phyloP scores from a whole-genome alignment of 345 rosid genomes.

The Aethionema arabicum region DNA sequence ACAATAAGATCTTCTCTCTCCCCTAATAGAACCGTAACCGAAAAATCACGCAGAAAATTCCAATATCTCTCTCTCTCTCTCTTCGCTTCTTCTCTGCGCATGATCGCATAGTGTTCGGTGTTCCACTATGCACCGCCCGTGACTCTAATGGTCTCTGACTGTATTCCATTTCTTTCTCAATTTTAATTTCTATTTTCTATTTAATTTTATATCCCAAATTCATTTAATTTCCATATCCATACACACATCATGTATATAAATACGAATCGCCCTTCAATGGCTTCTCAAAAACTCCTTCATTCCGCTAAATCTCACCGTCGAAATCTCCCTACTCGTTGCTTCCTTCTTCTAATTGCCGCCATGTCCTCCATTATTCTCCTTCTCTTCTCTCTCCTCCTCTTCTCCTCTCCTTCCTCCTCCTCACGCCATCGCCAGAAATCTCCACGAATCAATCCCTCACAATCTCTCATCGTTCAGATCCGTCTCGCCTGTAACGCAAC shows the following conservation, averaged over 20 bases:
- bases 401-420: conserved; percentile 34
- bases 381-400: conserved; percentile 31
- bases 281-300: conserved; percentile 31
- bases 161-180: conserved; percentile 20
- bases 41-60: conserved; percentile 21
- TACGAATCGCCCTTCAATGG: conserved; percentile 23
- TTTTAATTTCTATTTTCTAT: not conserved
- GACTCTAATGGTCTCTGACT: conserved; percentile 39
- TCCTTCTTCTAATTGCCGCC: conserved; percentile 21
- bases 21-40: conserved; percentile 8
- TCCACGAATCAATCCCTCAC: conserved; percentile 11
- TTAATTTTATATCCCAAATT: not conserved
- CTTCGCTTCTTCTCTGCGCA: conserved; percentile 35
- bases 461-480: conserved; percentile 36
- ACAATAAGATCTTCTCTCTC: not conserved
- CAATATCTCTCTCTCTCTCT: conserved; percentile 21
- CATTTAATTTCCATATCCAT: conserved; percentile 6
- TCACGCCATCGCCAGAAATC: conserved; percentile 22
- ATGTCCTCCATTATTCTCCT: conserved; percentile 42
- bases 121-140: conserved; percentile 36
- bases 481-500: conserved; percentile 64
- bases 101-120: conserved; percentile 37
- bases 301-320: conserved; percentile 26
- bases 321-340: conserved; percentile 23
- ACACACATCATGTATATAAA: conserved; percentile 6